Conservation (phyloP, 208 protist genomes). For the Blastocrithidia nonstop region DNA sequence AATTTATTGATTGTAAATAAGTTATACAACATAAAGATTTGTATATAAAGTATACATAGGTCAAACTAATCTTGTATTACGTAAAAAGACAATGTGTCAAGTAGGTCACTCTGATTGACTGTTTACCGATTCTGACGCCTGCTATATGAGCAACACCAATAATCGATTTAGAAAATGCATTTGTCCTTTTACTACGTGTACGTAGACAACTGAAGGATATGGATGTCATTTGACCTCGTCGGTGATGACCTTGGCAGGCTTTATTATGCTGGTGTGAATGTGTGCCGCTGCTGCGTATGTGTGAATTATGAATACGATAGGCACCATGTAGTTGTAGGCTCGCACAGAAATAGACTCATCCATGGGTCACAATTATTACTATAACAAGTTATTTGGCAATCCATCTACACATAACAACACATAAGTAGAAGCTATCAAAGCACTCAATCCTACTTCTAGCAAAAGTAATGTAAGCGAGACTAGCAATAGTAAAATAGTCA, state of each 20-base stretch:
- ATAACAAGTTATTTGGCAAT: slow-evolving; percentile 56
- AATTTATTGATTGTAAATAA: no score
- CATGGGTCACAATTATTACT: slow-evolving; percentile 44
- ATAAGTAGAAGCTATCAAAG: not conserved
- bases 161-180: slow-evolving; percentile 48
- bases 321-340: slow-evolving; percentile 18
- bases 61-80: no score
- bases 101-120: slow-evolving; percentile 28
- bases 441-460: no score
- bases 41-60: no score
- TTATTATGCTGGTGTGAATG: slow-evolving; percentile 49
- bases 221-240: slow-evolving; percentile 38
- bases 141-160: slow-evolving; percentile 42
- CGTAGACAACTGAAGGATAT: slow-evolving; percentile 13
- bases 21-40: no score
- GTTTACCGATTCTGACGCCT: slow-evolving; percentile 63
- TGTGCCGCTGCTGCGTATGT: slow-evolving; percentile 43
- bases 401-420: slow-evolving; percentile 1
- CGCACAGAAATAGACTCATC: slow-evolving; percentile 10
- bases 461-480: no score
- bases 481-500: no score
- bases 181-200: slow-evolving; percentile 61
- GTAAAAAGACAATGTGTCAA: slow-evolving; percentile 30
- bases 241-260: slow-evolving; percentile 31
- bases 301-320: slow-evolving; percentile 34